These are phyloP conservation scores for Prorocentrum cordatum DNA, from an alignment of 169 alveolate genomes.

Conservation along the genomic window DNA sequence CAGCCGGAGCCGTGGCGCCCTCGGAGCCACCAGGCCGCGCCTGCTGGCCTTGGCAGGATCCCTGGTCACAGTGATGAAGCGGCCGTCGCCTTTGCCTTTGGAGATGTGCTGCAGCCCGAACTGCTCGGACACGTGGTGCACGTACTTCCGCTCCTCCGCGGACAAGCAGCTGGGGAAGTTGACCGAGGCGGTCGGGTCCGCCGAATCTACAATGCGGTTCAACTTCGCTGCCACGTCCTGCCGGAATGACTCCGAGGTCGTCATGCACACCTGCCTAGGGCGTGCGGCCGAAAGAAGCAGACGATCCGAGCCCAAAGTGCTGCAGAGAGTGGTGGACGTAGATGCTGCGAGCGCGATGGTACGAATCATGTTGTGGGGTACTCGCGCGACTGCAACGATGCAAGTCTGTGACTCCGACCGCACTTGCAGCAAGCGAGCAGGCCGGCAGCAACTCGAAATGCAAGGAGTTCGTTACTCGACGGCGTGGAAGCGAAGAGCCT, in stretches of 20 bases:
- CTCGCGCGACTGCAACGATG: too few species aligned
- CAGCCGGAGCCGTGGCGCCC: background rate
- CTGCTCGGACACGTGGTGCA: conserved; percentile 53
- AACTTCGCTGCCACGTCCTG: conserved; percentile 21
- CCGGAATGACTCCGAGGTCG: conserved; percentile 53
- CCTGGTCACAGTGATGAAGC: conserved; percentile 16
- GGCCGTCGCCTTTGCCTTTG: conserved; percentile 30
- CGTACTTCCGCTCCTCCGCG: conserved; percentile 58
- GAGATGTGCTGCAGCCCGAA: conserved; percentile 38
- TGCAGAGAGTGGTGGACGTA: too few species aligned
- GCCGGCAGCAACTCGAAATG: too few species aligned
- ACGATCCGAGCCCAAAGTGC: too few species aligned
- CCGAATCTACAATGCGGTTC: background rate
- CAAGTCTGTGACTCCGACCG: too few species aligned
- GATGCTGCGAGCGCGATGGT: too few species aligned
- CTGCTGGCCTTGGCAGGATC: conserved; percentile 24
- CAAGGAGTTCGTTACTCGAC: too few species aligned
- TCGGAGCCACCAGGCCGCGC: background rate
- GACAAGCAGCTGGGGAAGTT: conserved; percentile 38
- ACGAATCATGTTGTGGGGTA: too few species aligned
- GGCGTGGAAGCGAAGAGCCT: too few species aligned
- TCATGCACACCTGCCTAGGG: too few species aligned
- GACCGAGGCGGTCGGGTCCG: background rate
- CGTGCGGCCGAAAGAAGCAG: too few species aligned
- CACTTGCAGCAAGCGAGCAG: too few species aligned